Evolutionary conservation across 805 yeast genomes (phyloP).

Genomic region (Blastobotrys peoriensis): DNA sequence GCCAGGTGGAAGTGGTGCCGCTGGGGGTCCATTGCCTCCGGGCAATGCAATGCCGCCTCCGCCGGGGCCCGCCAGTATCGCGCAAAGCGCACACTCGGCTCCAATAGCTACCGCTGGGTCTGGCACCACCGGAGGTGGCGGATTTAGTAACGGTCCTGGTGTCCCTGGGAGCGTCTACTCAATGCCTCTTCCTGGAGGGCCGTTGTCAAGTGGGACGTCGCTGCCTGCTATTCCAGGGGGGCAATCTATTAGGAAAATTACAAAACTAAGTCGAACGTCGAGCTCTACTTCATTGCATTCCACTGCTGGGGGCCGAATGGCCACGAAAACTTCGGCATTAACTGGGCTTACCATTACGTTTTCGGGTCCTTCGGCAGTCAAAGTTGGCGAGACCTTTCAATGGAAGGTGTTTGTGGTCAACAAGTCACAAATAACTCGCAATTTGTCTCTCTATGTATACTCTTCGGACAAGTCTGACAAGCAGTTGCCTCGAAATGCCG

Average conservation of each 20-base stretch:
- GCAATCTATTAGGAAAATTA: slow-evolving; percentile 1
- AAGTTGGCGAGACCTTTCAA: slow-evolving; percentile 52
- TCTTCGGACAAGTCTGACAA: slow-evolving; percentile 24
- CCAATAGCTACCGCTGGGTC: slow-evolving; percentile 1
- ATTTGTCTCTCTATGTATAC: slow-evolving; percentile 46
- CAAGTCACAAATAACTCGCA: slow-evolving; percentile 44
- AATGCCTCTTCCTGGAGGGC: background rate
- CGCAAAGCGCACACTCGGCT: background rate
- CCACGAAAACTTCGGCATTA: slow-evolving; percentile 1
- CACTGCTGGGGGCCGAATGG: slow-evolving; percentile 1
- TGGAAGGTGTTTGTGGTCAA: slow-evolving; percentile 67
- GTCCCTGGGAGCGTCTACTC: background rate
- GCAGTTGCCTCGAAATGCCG: slow-evolving; percentile 10
- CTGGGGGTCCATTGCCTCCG: no score
- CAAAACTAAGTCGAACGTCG: slow-evolving; percentile 13
- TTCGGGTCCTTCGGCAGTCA: slow-evolving; percentile 54
- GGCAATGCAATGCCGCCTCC: background rate
- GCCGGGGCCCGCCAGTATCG: background rate
- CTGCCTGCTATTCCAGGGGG: background rate
- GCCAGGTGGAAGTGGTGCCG: no score
- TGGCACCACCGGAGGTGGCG: background rate
- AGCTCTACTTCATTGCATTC: slow-evolving; percentile 15
- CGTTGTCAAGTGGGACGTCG: background rate
- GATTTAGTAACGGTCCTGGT: background rate
- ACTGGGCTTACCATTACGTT: slow-evolving; percentile 46